phyloP scores from a whole-genome alignment of 768 basidiomycete species.

The Dioszegia hungarica region DNA sequence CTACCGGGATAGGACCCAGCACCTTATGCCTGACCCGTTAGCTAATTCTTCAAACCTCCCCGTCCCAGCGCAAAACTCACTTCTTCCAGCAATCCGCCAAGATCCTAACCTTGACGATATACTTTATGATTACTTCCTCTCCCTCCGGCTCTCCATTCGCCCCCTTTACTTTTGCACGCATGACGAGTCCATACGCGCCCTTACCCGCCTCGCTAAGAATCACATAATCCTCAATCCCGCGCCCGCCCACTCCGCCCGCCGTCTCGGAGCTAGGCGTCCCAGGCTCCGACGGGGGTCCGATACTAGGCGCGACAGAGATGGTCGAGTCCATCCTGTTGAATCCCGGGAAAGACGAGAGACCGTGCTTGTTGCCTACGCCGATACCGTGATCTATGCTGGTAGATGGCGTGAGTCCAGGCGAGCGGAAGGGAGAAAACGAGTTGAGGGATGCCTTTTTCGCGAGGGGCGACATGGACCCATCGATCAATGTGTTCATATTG shows the following conservation, averaged over 20 bases:
- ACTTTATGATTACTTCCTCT: constrained; percentile 89
- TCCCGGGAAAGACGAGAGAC: not conserved
- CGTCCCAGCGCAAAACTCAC: constrained; percentile 16
- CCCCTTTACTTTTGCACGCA: constrained; percentile 74
- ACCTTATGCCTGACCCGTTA: constrained; percentile 62
- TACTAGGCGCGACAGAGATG: constrained; percentile 44
- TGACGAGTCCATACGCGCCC: constrained; percentile 93
- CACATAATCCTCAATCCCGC: constrained; percentile 77
- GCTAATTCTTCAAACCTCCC: not conserved
- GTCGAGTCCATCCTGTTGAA: constrained; percentile 40
- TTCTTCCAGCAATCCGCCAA: constrained; percentile 98
- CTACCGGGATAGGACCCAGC: constrained; percentile 94
- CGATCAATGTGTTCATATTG: not conserved
- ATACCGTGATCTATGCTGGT: not conserved
- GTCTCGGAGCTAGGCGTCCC: constrained; percentile 44
- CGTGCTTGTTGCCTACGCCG: not conserved
- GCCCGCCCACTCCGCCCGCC: constrained; percentile 55
- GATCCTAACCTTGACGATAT: constrained; percentile 96
- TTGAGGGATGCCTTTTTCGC: constrained; percentile 29
- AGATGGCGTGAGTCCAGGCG: constrained; percentile 16
- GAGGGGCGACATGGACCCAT: constrained; percentile 4
- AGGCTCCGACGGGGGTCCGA: constrained; percentile 43
- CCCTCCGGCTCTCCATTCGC: constrained; percentile 68
- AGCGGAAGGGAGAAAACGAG: constrained; percentile 45
- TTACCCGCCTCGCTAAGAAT: constrained; percentile 84